Evolutionary conservation across 805 yeast genomes (phyloP).

Genomic region (Metschnikowia rubicola): DNA sequence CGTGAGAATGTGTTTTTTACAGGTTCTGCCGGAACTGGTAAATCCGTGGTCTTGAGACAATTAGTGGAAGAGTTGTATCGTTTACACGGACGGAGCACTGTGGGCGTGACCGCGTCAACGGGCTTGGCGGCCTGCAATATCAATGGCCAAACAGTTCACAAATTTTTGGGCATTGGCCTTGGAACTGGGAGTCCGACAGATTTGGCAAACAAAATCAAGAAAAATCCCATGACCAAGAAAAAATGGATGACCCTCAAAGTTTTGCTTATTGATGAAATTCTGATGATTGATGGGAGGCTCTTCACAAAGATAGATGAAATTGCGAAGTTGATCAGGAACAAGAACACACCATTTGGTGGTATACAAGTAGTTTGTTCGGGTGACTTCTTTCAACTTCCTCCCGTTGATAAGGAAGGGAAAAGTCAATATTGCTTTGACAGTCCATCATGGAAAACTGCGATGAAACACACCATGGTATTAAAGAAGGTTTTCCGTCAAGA

Average conservation of each 20-base stretch:
- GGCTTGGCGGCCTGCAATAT: slow-evolving; percentile 82
- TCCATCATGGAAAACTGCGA: slow-evolving; percentile 55
- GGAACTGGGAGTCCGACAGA: slow-evolving; percentile 52
- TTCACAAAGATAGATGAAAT: slow-evolving; percentile 61
- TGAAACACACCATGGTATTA: slow-evolving; percentile 55
- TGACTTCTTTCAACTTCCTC: slow-evolving; percentile 81
- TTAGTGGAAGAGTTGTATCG: slow-evolving; percentile 52
- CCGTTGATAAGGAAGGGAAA: slow-evolving; percentile 44
- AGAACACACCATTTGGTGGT: slow-evolving; percentile 67
- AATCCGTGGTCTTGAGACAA: slow-evolving; percentile 74
- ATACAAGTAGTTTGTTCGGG: slow-evolving; percentile 75
- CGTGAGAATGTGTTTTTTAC: slow-evolving; percentile 83
- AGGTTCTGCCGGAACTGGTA: slow-evolving; percentile 98
- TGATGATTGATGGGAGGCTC: slow-evolving; percentile 72
- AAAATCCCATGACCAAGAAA: slow-evolving; percentile 45
- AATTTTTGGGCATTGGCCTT: slow-evolving; percentile 74
- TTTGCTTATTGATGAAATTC: slow-evolving; percentile 70
- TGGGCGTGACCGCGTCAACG: slow-evolving; percentile 81
- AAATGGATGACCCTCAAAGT: slow-evolving; percentile 60
- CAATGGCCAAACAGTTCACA: slow-evolving; percentile 75
- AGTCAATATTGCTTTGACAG: slow-evolving; percentile 63
- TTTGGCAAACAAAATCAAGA: slow-evolving; percentile 50
- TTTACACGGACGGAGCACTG: slow-evolving; percentile 41
- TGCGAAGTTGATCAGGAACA: slow-evolving; percentile 48
- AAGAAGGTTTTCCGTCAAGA: slow-evolving; percentile 72